phyloP scores from a whole-genome alignment of 1,139 yeast species.

The Scheffersomyces lignicola region DNA sequence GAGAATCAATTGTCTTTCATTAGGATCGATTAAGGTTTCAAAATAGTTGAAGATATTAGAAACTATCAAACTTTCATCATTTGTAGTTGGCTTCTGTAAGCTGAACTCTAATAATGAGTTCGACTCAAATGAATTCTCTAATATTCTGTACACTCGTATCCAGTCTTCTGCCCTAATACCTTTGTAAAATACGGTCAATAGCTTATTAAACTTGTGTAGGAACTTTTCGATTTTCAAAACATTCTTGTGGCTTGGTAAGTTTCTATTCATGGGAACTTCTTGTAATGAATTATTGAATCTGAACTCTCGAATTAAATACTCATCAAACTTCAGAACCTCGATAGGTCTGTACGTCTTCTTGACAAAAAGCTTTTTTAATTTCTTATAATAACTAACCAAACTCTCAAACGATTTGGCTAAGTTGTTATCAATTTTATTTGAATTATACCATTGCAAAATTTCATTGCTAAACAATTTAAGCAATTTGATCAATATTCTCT shows the following conservation, averaged over 20 bases:
- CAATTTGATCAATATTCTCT: slow-evolving; percentile 62
- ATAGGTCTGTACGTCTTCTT: slow-evolving; percentile 77
- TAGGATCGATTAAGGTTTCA: slow-evolving; percentile 51
- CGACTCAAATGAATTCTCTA: slow-evolving; percentile 62
- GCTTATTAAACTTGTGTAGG: slow-evolving; percentile 62
- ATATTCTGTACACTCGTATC: slow-evolving; percentile 70
- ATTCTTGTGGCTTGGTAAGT: slow-evolving; percentile 49
- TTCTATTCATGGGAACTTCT: slow-evolving; percentile 50
- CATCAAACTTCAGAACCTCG: slow-evolving; percentile 41
- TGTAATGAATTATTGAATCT: slow-evolving; percentile 42
- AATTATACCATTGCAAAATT: slow-evolving; percentile 67
- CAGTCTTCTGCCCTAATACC: slow-evolving; percentile 73
- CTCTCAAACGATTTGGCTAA: slow-evolving; percentile 48
- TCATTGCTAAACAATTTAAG: slow-evolving; percentile 71
- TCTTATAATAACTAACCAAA: slow-evolving; percentile 61
- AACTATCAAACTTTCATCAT: slow-evolving; percentile 60
- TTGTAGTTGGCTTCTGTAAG: slow-evolving; percentile 36
- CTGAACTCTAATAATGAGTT: slow-evolving; percentile 62
- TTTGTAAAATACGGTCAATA: slow-evolving; percentile 59
- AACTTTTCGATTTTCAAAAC: slow-evolving; percentile 52
- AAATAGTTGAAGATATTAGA: slow-evolving; percentile 74
- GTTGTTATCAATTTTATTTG: slow-evolving; percentile 40
- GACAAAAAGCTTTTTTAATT: slow-evolving; percentile 70
- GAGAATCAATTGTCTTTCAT: slow-evolving; percentile 44
- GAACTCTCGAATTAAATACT: slow-evolving; percentile 38